Conservation (phyloP, 2,329 filamentous ascomycete species). For the Colletotrichum gloeosporioides region DNA sequence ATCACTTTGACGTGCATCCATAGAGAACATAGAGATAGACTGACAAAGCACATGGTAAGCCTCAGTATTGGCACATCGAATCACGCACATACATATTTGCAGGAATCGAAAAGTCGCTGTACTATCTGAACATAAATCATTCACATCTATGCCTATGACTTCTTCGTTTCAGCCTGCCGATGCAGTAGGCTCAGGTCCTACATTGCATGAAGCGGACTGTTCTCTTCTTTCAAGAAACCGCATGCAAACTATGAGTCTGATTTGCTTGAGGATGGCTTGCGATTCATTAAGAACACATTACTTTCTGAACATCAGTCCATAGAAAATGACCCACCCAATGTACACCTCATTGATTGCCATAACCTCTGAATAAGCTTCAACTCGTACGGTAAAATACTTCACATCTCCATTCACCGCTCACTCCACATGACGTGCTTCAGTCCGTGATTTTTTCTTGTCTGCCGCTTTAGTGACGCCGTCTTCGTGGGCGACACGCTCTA, state of each 20-base stretch:
- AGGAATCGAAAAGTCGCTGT: background rate
- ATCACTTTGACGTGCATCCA: background rate
- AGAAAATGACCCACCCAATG: background rate
- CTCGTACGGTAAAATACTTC: background rate
- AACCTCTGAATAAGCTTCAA: background rate
- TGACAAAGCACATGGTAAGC: fast-evolving
- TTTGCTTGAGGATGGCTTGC: fast-evolving
- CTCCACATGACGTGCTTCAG: background rate
- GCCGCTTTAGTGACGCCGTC: background rate
- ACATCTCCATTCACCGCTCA: background rate
- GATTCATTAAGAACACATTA: background rate
- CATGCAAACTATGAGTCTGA: background rate
- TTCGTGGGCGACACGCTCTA: background rate
- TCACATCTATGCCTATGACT: background rate
- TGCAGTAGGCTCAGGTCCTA: background rate
- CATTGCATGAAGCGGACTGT: background rate
- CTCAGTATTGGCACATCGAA: fast-evolving
- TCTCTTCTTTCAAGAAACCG: background rate
- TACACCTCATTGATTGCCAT: background rate
- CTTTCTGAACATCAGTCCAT: background rate
- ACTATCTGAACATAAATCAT: background rate
- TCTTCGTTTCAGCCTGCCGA: background rate
- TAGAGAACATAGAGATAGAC: background rate
- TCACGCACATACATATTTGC: background rate
- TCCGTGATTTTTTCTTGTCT: background rate